phyloP scores from a whole-genome alignment of 176 grass and related monocot species.

The Poa pratensis region DNA sequence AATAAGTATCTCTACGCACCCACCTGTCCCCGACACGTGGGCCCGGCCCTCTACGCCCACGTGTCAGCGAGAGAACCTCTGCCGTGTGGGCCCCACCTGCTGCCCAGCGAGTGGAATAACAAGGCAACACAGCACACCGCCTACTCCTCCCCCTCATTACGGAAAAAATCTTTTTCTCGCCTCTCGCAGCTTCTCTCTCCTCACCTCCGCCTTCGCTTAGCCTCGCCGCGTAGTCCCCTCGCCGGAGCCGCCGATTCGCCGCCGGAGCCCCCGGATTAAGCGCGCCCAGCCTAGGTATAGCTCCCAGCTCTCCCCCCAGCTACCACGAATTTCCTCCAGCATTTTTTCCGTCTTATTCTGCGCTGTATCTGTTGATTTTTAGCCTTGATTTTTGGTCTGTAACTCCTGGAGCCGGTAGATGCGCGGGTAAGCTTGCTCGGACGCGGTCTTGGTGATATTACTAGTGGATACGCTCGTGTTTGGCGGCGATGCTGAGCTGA shows the following conservation, averaged over 20 bases:
- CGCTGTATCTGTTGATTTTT: constrained; percentile 8
- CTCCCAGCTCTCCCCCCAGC: not conserved
- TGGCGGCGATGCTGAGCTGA: constrained; percentile 11
- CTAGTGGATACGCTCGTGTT: not conserved
- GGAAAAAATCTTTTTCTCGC: constrained; percentile 72
- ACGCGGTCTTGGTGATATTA: not conserved
- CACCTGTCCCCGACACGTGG: constrained; percentile 1
- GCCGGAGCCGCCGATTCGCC: constrained; percentile 21
- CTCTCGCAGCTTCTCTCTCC: constrained; percentile 34
- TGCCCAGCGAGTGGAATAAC: constrained; percentile 36
- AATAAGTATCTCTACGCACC: constrained; percentile 66
- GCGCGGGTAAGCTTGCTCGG: not conserved
- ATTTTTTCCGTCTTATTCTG: not conserved
- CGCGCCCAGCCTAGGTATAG: constrained; percentile 46
- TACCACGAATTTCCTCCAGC: not conserved
- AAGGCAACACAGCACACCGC: constrained; percentile 33
- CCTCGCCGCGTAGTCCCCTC: constrained; percentile 13
- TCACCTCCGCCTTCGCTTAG: constrained; percentile 22
- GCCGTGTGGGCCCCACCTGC: not conserved
- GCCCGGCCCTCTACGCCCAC: accelerated
- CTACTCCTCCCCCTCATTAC: constrained; percentile 11
- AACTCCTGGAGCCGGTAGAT: constrained; percentile 4
- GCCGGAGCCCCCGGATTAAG: not conserved
- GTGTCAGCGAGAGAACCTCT: not conserved
- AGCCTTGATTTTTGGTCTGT: not conserved